Conservation (phyloP, 768 basidiomycete species). For the Agaricus subrufescens region DNA sequence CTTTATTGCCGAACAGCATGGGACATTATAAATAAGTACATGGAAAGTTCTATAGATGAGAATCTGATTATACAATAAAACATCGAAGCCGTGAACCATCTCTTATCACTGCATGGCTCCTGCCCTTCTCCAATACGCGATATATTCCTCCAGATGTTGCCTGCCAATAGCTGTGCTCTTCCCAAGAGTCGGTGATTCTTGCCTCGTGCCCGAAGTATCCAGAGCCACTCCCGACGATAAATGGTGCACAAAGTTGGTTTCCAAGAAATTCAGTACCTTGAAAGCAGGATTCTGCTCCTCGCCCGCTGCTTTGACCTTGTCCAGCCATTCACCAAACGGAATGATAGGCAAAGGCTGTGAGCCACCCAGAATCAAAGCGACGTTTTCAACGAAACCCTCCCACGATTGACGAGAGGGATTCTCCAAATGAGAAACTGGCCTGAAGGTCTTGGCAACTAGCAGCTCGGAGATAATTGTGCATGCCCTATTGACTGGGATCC, state of each 20-base stretch:
- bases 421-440: constrained; percentile 29
- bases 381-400: constrained; percentile 21
- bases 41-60: too few relatives aligned
- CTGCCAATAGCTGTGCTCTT: constrained; percentile 24
- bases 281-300: constrained; percentile 22
- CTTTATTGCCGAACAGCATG: too few relatives aligned
- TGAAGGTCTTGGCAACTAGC: constrained; percentile 25
- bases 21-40: too few relatives aligned
- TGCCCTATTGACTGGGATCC: constrained; percentile 31
- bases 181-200: constrained; percentile 20
- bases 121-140: constrained; percentile 26
- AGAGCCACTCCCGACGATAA: constrained; percentile 27
- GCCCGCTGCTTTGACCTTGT: constrained; percentile 21
- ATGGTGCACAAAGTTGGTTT: constrained; percentile 25
- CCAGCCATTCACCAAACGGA: constrained; percentile 25
- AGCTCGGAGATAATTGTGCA: constrained; percentile 24
- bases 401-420: constrained; percentile 32
- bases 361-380: constrained; percentile 20
- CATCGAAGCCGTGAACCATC: too few relatives aligned
- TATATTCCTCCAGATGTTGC: constrained; percentile 25
- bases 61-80: too few relatives aligned
- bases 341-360: constrained; percentile 18
- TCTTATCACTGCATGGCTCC: constrained; percentile 12
- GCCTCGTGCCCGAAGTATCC: constrained; percentile 21
- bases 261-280: constrained; percentile 26